Evolutionary conservation across 2,329 filamentous ascomycete species (phyloP), one percentile per base, ranked within the genome.

Genomic region (Alternaria burnsii): DNA sequence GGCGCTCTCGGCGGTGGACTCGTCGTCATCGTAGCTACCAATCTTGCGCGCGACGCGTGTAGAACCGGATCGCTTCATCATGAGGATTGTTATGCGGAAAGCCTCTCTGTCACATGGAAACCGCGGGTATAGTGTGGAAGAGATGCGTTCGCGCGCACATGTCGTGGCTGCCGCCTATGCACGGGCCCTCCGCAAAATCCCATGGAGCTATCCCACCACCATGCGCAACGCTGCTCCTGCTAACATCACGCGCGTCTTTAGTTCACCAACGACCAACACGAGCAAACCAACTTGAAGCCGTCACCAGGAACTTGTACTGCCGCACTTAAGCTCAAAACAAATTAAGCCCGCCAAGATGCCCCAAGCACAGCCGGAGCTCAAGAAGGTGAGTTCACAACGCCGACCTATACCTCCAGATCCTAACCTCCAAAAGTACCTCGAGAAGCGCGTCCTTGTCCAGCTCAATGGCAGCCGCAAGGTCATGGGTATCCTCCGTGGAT

Each of bases 381-480:
- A 98, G 84, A 99, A 98, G 89, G 95, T 96, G 82, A 77, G 68
- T 57, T 30, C 11, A 10, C 52, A 26, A 38, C 24, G 22, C 28
- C 14, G 11, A 41, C 20, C 8, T 12, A 32, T 41, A 34, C 34
- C 55, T 22, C 55, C 43, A 24, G 16, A 41, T 42, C 28, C 70
- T 78, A 63, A 79, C 67, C 8, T 56, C 20, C 7, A 52, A 51
- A 74, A 99, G 95, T 99, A 99, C 82, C 93, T 99, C 82, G 95
- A 99, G 86, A 99, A 99, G 88, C 88, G 94, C 82, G 88, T 99
- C 77, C 97, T 97, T 81, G 93, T 98, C 70, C 94, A 99, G 81
- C 85, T 99, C 55, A 99, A 99, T 82, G 95, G 95, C 76, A 97
- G 94, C 81, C 91, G 95, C 79, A 98, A 97, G 82, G 94, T 99